A percentile compares a stretch with the other conserved stretches of the same genome.
Evolutionary conservation across 2,329 filamentous ascomycete species (phyloP).

Genomic region (Phyllachora maydis): DNA sequence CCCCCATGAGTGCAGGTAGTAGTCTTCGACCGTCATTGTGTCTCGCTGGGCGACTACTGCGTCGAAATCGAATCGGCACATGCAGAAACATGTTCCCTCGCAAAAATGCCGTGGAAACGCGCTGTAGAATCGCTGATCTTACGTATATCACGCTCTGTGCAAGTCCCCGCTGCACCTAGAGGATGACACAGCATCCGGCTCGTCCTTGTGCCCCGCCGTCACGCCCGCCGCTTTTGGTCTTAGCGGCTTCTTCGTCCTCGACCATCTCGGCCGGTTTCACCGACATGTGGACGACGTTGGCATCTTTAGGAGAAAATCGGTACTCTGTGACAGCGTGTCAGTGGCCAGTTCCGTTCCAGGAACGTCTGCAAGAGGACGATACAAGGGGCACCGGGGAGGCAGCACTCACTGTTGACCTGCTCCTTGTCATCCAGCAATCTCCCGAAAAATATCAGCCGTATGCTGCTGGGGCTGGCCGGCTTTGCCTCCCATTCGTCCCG

Average conservation of each 20-base stretch:
- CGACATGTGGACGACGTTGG: conserved; percentile 90
- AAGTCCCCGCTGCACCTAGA: conserved; percentile 16
- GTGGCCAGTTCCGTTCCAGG: not conserved
- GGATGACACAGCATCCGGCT: conserved; percentile 27
- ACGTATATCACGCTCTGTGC: not conserved
- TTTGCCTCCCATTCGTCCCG: conserved; percentile 76
- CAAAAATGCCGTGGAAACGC: too few relatives aligned
- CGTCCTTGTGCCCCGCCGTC: too few relatives aligned
- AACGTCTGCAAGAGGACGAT: not conserved
- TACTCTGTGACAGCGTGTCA: conserved; percentile 39
- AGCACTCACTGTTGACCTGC: conserved; percentile 57
- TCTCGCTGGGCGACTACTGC: too few relatives aligned
- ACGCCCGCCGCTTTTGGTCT: conserved; percentile 22
- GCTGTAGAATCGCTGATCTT: too few relatives aligned
- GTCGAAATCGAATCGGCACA: too few relatives aligned
- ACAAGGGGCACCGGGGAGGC: not conserved
- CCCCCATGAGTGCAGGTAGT: too few relatives aligned
- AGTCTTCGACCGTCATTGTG: too few relatives aligned
- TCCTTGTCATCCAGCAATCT: conserved; percentile 81
- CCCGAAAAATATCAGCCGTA: conserved; percentile 81
- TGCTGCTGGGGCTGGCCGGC: conserved; percentile 71
- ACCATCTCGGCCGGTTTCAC: conserved; percentile 74
- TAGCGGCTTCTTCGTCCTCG: conserved; percentile 57
- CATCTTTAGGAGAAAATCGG: conserved; percentile 49
- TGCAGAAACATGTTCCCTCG: too few relatives aligned